Percentiles rank a stretch among this genome's conserved stretches.
Evolutionary conservation across 495 filamentous ascomycete species (phyloP).

Genomic region (Penicillium odoratum): DNA sequence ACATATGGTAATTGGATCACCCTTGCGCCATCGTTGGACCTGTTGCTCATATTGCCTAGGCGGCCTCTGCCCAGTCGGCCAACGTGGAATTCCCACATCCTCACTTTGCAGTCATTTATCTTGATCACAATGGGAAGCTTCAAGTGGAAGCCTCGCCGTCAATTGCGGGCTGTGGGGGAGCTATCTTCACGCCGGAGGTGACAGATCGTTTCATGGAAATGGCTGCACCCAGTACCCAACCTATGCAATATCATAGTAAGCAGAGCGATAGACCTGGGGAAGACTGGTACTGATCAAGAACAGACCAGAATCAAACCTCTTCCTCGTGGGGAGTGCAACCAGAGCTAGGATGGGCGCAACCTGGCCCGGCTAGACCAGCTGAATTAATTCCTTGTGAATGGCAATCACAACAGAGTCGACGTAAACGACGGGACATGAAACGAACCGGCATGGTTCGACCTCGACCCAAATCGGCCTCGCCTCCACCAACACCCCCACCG

Average conservation of each 20-base stretch:
- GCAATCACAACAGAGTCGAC: constrained; percentile 32
- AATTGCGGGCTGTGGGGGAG: constrained; percentile 35
- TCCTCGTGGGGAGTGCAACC: constrained; percentile 23
- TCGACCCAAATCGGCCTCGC: constrained; percentile 28
- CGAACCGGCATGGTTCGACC: constrained; percentile 15
- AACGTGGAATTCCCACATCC: constrained; percentile 30
- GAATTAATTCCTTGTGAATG: constrained; percentile 43
- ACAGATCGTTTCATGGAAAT: constrained; percentile 39
- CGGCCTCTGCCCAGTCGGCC: constrained; percentile 11
- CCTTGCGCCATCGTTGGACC: background rate
- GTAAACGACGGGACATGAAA: constrained; percentile 30
- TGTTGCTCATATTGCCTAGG: background rate
- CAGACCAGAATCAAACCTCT: constrained; percentile 7
- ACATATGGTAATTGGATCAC: constrained; percentile 19
- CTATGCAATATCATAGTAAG: constrained; percentile 6
- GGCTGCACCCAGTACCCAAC: constrained; percentile 21
- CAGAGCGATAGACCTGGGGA: background rate
- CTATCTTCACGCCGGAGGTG: constrained; percentile 43
- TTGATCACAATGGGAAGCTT: constrained; percentile 40
- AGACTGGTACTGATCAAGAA: too few relatives aligned
- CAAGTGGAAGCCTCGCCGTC: constrained; percentile 36
- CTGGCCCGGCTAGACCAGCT: constrained; percentile 15
- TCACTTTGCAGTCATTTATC: constrained; percentile 43
- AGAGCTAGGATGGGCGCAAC: constrained; percentile 23
- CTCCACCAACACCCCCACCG: constrained; percentile 24